These are phyloP conservation scores for Taphrina deformans DNA, from an alignment of 1,139 yeast species.

Conservation along the genomic window DNA sequence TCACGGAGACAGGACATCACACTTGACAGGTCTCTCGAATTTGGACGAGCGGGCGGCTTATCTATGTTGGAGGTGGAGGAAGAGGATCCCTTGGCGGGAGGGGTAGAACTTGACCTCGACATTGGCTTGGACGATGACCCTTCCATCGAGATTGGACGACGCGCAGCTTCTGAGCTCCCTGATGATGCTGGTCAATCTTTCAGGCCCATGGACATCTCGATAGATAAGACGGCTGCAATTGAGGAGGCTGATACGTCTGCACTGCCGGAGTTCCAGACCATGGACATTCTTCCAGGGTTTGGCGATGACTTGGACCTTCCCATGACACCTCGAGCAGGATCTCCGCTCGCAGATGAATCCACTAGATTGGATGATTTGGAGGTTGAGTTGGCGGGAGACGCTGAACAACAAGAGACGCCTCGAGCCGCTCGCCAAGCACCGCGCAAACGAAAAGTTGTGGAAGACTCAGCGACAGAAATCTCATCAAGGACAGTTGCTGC, in stretches of 20 bases:
- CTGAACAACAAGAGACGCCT: slow-evolving; percentile 8
- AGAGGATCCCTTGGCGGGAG: slow-evolving; percentile 37
- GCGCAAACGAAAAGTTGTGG: slow-evolving; percentile 20
- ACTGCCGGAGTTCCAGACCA: slow-evolving; percentile 10
- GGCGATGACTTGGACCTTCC: slow-evolving; percentile 39
- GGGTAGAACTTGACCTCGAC: slow-evolving; percentile 33
- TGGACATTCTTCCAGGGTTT: background rate
- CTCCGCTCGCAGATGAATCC: slow-evolving; percentile 1
- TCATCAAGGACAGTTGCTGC: slow-evolving; percentile 16
- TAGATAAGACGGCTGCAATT: background rate
- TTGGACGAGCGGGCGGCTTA: slow-evolving; percentile 9
- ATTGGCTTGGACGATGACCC: slow-evolving; percentile 46
- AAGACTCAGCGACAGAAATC: slow-evolving; percentile 25
- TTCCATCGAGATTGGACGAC: slow-evolving; percentile 64
- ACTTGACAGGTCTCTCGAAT: slow-evolving; percentile 22
- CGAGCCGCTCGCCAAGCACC: slow-evolving; percentile 13
- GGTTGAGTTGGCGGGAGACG: slow-evolving; percentile 32
- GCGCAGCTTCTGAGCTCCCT: slow-evolving; percentile 39
- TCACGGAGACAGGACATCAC: slow-evolving; percentile 34
- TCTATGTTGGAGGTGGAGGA: slow-evolving; percentile 32
- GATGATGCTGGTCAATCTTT: slow-evolving; percentile 8
- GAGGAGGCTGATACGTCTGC: slow-evolving; percentile 19
- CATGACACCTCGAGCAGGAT: slow-evolving; percentile 47
- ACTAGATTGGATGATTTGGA: background rate
- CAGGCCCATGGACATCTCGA: background rate